phyloP scores from a whole-genome alignment of 306 rosid genomes.

The Arachis stenosperma region DNA sequence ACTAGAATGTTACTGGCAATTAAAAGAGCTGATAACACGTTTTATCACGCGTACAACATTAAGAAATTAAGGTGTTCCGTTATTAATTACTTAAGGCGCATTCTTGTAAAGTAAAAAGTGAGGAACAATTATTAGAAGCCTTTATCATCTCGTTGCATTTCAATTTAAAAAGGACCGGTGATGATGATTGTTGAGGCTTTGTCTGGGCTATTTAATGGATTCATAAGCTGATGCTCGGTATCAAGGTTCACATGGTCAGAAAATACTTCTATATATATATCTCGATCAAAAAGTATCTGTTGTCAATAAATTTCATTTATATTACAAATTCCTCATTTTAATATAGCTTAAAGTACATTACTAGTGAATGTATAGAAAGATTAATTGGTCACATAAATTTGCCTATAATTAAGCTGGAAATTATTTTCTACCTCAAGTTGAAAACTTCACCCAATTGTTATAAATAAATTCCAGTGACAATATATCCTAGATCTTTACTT shows the following conservation, averaged over 20 bases:
- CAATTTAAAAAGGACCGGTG: neutral
- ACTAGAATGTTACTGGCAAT: neutral
- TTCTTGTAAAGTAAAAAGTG: slow-evolving; percentile 10
- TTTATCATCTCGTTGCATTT: neutral
- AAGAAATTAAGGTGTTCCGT: slow-evolving; percentile 18
- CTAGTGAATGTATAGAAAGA: neutral
- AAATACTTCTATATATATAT: neutral
- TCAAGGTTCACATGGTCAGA: neutral
- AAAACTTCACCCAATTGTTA: too few species aligned
- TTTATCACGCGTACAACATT: neutral
- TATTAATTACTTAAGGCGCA: slow-evolving; percentile 6
- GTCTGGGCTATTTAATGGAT: neutral
- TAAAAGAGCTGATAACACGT: slow-evolving; percentile 19
- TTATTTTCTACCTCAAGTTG: too few species aligned
- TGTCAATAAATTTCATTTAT: slow-evolving; percentile 8
- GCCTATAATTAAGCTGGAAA: too few species aligned
- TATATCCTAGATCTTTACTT: neutral
- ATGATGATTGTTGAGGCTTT: neutral
- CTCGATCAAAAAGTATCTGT: neutral
- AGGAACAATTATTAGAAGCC: neutral
- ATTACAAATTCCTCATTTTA: neutral
- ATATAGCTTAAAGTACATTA: neutral
- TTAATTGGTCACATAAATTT: too few species aligned
- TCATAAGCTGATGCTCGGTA: neutral
- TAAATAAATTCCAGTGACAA: too few species aligned